Base-by-base conservation (phyloP, 352 stramenopile genomes). In the Phytophthora capsici region DNA sequence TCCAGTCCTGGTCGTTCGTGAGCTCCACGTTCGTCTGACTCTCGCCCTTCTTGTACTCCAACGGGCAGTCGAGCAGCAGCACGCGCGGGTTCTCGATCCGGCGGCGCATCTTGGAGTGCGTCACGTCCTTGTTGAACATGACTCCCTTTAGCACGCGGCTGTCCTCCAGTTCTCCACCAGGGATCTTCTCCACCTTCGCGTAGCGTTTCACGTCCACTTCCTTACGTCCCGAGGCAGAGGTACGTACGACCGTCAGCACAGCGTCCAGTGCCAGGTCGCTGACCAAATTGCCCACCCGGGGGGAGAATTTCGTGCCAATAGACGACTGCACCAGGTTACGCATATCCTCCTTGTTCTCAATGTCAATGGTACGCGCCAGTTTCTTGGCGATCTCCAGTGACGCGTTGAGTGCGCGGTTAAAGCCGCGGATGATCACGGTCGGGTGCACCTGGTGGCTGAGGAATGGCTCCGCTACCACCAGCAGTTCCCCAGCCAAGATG, bases 41-140 rank as follows among this genome's bases (percentile, higher is more conserved):
- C 80, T 99, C 98, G 59, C 96, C 96, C 86, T 99, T 99, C 92
- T 99, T 99, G 89, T 99, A 99, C 84, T 99, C 98, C 19, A 99
- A 86, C 13, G 97, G 97, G 74, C 96, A 99, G 80, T 99, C 98
- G 1, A 99, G 74, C 50, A 99, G 84, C 20, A 99, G 80, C 61
- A 99, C 97, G 30, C 98, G 94, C 32, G 98, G 98, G 81, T 99
- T 99, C 74, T 99, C 96, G 76, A 99, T 99, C 47, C 87, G 87
- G 54, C 97, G 94, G 41, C 96, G 86, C 98, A 99, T 99, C 85
- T 99, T 99, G 40, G 97, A 98, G 89, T 99, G 98, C 17, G 97
- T 99, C 45, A 98, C 94, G 77, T 99, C 98, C 86, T 99, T 99
- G 88, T 99, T 99, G 84, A 99, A 99, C 97, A 99, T 99, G 54